These are phyloP conservation scores for Diatrype stigma DNA, from an alignment of 2,329 filamentous ascomycete genomes.

Conservation along the genomic window DNA sequence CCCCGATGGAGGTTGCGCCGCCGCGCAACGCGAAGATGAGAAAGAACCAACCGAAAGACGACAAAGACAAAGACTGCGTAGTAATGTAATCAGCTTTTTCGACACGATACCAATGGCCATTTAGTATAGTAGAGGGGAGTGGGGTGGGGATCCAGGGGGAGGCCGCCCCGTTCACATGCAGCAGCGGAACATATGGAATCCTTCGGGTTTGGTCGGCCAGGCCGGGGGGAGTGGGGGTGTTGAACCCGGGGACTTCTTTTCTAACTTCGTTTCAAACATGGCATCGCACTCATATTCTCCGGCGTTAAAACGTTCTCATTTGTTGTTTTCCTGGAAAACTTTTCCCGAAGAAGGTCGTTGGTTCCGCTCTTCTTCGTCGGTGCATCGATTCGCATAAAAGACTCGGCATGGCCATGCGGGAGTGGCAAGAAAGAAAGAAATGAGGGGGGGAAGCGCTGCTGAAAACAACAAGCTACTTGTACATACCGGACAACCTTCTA, in stretches of 20 bases:
- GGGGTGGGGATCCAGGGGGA: not conserved
- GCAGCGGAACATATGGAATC: not conserved
- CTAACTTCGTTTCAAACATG: not conserved
- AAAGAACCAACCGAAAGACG: constrained; percentile 35
- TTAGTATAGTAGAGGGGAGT: not conserved
- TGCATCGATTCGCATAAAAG: too few species aligned
- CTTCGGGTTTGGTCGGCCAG: not conserved
- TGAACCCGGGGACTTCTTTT: too few species aligned
- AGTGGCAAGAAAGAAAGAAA: too few species aligned
- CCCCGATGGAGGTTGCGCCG: constrained; percentile 53
- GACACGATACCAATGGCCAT: constrained; percentile 1
- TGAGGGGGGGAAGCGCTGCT: too few species aligned
- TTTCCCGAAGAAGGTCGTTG: too few species aligned
- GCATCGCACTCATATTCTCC: not conserved
- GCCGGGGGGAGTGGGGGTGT: too few species aligned
- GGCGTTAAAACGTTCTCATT: not conserved
- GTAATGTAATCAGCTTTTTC: constrained; percentile 45
- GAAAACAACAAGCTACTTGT: too few species aligned
- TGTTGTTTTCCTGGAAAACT: too few species aligned
- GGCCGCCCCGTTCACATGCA: not conserved
- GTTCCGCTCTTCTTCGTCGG: too few species aligned
- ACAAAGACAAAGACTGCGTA: constrained; percentile 53
- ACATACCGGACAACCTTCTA: not conserved
- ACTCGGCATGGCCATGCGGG: too few species aligned
- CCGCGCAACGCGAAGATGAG: constrained; percentile 47